phyloP scores from a whole-genome alignment of 2,329 filamentous ascomycete genomes.

The Fusarium sp. region DNA sequence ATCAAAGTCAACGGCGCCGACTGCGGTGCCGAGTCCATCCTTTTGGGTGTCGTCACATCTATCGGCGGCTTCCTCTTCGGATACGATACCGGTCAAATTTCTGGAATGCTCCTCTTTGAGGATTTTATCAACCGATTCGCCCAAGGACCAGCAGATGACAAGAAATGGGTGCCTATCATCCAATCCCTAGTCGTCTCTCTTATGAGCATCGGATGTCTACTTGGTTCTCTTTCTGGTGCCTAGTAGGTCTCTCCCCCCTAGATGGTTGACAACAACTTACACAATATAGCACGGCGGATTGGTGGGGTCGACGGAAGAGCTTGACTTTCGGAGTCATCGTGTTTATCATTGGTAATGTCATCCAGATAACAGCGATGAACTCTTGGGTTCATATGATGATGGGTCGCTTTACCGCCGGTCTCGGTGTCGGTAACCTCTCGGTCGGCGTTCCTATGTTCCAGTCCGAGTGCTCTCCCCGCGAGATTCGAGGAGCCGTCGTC shows the following conservation, averaged over 20 bases:
- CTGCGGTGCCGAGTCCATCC: slow-evolving; percentile 54
- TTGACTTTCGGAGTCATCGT: slow-evolving; percentile 65
- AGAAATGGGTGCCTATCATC: slow-evolving; percentile 55
- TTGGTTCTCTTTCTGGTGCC: slow-evolving; percentile 66
- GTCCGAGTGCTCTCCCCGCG: slow-evolving; percentile 70
- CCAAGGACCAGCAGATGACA: slow-evolving; percentile 55
- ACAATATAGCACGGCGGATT: slow-evolving; percentile 61
- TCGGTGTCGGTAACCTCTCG: slow-evolving; percentile 75
- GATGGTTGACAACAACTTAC: slow-evolving; percentile 8
- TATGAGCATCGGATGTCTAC: slow-evolving; percentile 66
- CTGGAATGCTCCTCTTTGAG: slow-evolving; percentile 60
- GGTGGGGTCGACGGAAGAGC: slow-evolving; percentile 68
- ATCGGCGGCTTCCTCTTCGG: slow-evolving; percentile 73
- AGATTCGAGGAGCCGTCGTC: slow-evolving; percentile 74
- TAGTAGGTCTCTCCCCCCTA: slow-evolving; percentile 47
- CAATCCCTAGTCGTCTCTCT: slow-evolving; percentile 67
- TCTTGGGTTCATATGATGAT: slow-evolving; percentile 75
- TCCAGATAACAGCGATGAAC: slow-evolving; percentile 70
- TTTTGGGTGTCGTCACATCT: slow-evolving; percentile 64
- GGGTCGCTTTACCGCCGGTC: slow-evolving; percentile 74
- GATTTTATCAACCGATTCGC: slow-evolving; percentile 71
- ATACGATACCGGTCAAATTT: slow-evolving; percentile 73
- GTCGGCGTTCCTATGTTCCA: slow-evolving; percentile 77
- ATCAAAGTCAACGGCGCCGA: slow-evolving; percentile 58
- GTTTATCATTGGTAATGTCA: slow-evolving; percentile 73